Percentiles rank a stretch among this genome's conserved stretches.
Conservation (phyloP, 108 stramenopile genomes). For the Pseudonitzschia delicatissima region DNA sequence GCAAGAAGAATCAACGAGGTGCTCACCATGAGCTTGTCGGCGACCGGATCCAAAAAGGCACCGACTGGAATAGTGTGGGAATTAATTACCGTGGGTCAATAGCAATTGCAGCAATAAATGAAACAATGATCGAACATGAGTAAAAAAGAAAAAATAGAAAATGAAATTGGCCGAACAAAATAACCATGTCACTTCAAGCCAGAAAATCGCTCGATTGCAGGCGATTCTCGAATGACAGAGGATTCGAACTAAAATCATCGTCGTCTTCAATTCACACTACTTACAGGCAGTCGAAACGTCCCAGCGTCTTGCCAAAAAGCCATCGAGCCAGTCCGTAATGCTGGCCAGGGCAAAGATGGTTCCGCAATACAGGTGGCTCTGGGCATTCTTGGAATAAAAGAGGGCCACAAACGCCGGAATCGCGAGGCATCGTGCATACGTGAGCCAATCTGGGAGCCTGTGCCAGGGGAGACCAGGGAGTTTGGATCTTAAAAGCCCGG, state of each 20-base stretch:
- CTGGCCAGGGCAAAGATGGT: constrained; percentile 66
- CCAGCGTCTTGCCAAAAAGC: constrained; percentile 87
- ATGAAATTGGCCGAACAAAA: too few relatives aligned
- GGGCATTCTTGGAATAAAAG: constrained; percentile 27
- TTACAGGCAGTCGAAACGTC: constrained; percentile 52
- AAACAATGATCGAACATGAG: neutral
- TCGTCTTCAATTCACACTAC: too few relatives aligned
- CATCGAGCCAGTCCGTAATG: constrained; percentile 92
- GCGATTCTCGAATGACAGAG: too few relatives aligned
- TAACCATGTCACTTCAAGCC: too few relatives aligned
- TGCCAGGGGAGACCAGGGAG: constrained; percentile 70
- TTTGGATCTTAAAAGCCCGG: constrained; percentile 56
- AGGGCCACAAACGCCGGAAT: constrained; percentile 58
- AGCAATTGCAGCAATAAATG: neutral
- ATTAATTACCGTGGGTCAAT: neutral
- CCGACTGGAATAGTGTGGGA: constrained; percentile 44
- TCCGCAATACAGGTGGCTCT: constrained; percentile 24
- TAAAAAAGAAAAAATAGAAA: neutral
- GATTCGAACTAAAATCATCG: too few relatives aligned
- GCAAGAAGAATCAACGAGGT: constrained; percentile 84
- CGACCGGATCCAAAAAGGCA: constrained; percentile 96
- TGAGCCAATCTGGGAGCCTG: constrained; percentile 66
- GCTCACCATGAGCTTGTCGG: constrained; percentile 95
- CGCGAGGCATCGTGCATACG: constrained; percentile 70
- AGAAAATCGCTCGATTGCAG: too few relatives aligned